These are phyloP conservation scores for Acer saccharum DNA, from an alignment of 345 rosid species.

Conservation along the genomic window DNA sequence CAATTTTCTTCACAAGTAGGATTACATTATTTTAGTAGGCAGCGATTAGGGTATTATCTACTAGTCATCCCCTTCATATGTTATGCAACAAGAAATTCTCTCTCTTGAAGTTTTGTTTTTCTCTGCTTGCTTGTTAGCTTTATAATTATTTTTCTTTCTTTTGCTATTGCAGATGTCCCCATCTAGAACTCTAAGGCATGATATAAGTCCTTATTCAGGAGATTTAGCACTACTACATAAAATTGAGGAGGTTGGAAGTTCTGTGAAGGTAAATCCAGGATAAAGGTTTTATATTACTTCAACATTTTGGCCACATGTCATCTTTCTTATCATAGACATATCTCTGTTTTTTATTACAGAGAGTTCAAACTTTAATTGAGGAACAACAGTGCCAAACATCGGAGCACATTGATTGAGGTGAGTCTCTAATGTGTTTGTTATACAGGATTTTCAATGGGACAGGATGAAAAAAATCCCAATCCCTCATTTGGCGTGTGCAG, in stretches of 20 bases:
- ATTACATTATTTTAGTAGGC: not conserved
- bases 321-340: conserved; percentile 3
- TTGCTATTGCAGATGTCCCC: conserved; percentile 49
- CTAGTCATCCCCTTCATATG: not conserved
- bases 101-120: not conserved
- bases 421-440: not conserved
- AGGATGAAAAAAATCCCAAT: too few relatives aligned
- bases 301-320: not conserved
- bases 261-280: conserved; percentile 50
- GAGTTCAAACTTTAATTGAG: conserved; percentile 58
- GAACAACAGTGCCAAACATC: conserved; percentile 46
- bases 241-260: conserved; percentile 63
- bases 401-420: conserved; percentile 39
- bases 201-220: conserved; percentile 35
- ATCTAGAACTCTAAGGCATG: conserved; percentile 38
- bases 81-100: conserved; percentile 8
- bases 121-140: not conserved
- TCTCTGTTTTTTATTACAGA: conserved; percentile 41
- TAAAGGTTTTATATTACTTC: not conserved
- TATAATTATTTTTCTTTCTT: conserved; percentile 4
- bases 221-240: conserved; percentile 53
- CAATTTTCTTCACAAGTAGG: not conserved
- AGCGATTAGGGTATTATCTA: not conserved
- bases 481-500: too few relatives aligned
- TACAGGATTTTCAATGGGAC: too few relatives aligned